phyloP scores from a whole-genome alignment of 1,139 yeast species.

The Candida freyschussii region DNA sequence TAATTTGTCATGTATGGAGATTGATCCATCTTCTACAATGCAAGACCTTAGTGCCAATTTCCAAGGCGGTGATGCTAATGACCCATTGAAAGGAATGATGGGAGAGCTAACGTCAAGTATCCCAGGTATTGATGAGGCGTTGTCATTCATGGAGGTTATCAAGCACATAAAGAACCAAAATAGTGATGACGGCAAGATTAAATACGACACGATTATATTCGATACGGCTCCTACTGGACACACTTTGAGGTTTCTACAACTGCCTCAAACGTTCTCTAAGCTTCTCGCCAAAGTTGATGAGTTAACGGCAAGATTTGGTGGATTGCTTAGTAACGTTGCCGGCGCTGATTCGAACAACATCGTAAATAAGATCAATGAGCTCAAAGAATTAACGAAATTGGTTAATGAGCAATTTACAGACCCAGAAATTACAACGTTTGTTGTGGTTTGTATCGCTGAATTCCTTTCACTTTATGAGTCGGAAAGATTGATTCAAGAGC shows the following conservation, averaged over 20 bases:
- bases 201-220: conserved; percentile 83
- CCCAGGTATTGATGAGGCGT: conserved; percentile 97
- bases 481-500: conserved; percentile 94
- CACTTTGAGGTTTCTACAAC: conserved; percentile 86
- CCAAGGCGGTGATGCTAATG: conserved; percentile 45
- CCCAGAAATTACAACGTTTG: conserved; percentile 93
- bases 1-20: conserved; percentile 95
- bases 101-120: conserved; percentile 91
- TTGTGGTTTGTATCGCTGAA: conserved; percentile 96
- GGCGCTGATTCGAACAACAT: conserved; percentile 68
- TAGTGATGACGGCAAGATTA: conserved; percentile 39
- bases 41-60: conserved; percentile 70
- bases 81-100: conserved; percentile 69
- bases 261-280: conserved; percentile 88
- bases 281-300: conserved; percentile 83
- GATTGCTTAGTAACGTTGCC: conserved; percentile 75
- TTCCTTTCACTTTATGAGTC: conserved; percentile 93
- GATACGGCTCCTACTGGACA: conserved; percentile 99
- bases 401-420: conserved; percentile 93
- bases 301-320: conserved; percentile 83
- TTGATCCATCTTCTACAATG: conserved; percentile 92
- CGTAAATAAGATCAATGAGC: conserved; percentile 74
- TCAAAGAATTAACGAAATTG: conserved; percentile 77
- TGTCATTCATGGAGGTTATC: conserved; percentile 95
- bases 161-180: conserved; percentile 87